phyloP scores from a whole-genome alignment of 495 filamentous ascomycete species.

The Talaromyces proteolyticus region DNA sequence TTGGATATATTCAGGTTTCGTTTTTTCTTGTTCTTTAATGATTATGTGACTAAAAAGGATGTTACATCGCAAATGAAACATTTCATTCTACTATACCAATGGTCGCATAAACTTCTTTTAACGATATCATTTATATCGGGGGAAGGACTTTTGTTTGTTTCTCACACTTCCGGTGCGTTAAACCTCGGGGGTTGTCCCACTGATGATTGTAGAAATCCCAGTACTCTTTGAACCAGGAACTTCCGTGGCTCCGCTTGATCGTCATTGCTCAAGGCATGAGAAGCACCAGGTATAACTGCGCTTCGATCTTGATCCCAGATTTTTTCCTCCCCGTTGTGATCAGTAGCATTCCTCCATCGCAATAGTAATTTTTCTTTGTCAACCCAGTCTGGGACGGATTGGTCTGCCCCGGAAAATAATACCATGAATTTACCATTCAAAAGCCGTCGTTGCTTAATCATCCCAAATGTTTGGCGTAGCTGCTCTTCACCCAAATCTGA shows the following conservation, averaged over 20 bases:
- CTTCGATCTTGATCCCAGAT: constrained; percentile 34
- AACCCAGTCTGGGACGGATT: constrained; percentile 56
- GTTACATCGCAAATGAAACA: too few relatives aligned
- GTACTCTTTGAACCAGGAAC: constrained; percentile 29
- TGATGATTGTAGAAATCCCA: constrained; percentile 14
- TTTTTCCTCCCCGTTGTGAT: constrained; percentile 11
- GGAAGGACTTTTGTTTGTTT: too few relatives aligned
- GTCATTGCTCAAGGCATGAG: constrained; percentile 39
- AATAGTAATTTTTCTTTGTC: constrained; percentile 58
- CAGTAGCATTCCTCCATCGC: constrained; percentile 57
- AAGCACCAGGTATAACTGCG: constrained; percentile 37
- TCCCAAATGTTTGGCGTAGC: constrained; percentile 58
- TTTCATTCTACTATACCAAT: too few relatives aligned
- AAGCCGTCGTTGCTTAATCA: constrained; percentile 41
- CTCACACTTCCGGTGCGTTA: too few relatives aligned
- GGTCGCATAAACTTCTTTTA: too few relatives aligned
- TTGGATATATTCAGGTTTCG: too few relatives aligned
- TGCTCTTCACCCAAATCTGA: constrained; percentile 60
- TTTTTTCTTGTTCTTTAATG: too few relatives aligned
- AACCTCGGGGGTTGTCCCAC: too few relatives aligned
- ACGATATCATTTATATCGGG: too few relatives aligned
- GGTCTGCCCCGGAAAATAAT: constrained; percentile 65
- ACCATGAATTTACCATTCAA: constrained; percentile 40
- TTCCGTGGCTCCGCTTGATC: constrained; percentile 37
- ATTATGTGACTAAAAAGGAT: too few relatives aligned